Base-by-base conservation (phyloP, 495 filamentous ascomycete genomes). In the Endocarpon pusillum region DNA sequence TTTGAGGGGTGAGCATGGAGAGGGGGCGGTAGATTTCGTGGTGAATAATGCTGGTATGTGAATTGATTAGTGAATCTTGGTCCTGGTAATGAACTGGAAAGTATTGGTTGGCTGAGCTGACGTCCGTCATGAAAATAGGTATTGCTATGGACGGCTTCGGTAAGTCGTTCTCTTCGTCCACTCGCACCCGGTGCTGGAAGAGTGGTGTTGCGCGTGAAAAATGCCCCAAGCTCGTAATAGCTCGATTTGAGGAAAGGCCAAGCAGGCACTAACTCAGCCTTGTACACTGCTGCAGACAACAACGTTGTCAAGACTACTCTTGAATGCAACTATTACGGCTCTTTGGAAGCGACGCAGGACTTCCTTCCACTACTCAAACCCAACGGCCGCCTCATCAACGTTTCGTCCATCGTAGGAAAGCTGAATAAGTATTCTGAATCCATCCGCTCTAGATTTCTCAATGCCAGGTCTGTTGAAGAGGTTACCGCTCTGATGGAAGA, bases 281-380 rank as follows among this genome's bases (percentile, higher is more conserved):
- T n/a, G n/a, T n/a, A n/a, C n/a, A n/a, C n/a, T n/a, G 9, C 16
- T 8, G 14, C 22, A 57, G 59, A 66, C 38, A n/a, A 42, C 36
- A 48, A 65, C 21, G 48, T 68, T 35, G 65, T 69, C 4, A 49
- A 55, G 25, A 38, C 48, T 11, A 68, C 65, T 2, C 51, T 69
- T 12, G 40, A 45, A 6, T 52, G 40, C 28, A 67, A 68, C 43
- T 68, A 66, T 46, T 56, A 60, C 47, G 57, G 57, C 42, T 64
- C 61, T 10, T 49, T 67, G 10, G 44, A 45, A 20, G 48, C 52
- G 9, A 56, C 55, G 4, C 42, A 45, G 15, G 36, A 43, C 10
- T 44, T 67, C 34, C 48, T 68, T 17, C 62, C 64, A 3, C 43
- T 62, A 10, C 32, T 67, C 36, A 51, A 54, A 23, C 35, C 35